Evolutionary conservation across 139 green algal genomes (phyloP).

Genomic region (Chlorella sp.): DNA sequence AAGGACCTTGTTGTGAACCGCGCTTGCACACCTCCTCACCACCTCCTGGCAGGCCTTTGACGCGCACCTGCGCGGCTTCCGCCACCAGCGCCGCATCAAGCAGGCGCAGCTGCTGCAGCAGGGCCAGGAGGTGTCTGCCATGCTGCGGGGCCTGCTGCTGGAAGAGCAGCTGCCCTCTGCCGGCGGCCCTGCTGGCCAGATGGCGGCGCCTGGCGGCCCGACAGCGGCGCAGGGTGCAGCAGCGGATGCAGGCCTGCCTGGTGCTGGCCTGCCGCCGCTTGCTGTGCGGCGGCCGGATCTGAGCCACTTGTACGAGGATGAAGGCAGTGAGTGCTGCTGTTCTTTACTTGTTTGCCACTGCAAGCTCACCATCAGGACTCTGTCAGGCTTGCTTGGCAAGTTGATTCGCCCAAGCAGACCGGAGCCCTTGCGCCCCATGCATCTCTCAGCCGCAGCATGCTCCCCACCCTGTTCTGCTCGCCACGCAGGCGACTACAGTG

Average conservation of each 20-base stretch:
- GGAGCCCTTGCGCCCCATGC: no score
- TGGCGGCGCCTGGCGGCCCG: neutral
- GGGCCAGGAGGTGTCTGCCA: conserved; percentile 23
- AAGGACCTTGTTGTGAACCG: no score
- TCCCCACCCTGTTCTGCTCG: neutral
- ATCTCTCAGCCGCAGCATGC: neutral
- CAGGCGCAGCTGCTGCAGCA: conserved; percentile 40
- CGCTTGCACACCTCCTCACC: no score
- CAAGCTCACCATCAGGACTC: neutral
- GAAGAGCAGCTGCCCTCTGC: neutral
- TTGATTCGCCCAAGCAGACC: no score
- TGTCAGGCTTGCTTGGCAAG: no score
- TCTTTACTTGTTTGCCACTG: neutral
- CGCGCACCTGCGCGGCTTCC: conserved; percentile 32
- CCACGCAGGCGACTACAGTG: conserved; percentile 15
- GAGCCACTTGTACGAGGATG: conserved; percentile 1
- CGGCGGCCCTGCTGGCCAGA: no score
- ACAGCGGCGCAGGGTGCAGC: no score
- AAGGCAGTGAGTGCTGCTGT: neutral
- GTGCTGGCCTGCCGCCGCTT: neutral
- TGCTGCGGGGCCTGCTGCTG: conserved; percentile 29
- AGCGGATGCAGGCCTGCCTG: no score
- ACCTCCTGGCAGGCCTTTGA: conserved; percentile 39
- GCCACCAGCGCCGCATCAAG: conserved; percentile 34
- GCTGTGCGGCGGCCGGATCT: neutral